A percentile compares a stretch with the other conserved stretches of the same genome.
Evolutionary conservation across 805 yeast species (phyloP).

Genomic region (Debaryomyces maramus): DNA sequence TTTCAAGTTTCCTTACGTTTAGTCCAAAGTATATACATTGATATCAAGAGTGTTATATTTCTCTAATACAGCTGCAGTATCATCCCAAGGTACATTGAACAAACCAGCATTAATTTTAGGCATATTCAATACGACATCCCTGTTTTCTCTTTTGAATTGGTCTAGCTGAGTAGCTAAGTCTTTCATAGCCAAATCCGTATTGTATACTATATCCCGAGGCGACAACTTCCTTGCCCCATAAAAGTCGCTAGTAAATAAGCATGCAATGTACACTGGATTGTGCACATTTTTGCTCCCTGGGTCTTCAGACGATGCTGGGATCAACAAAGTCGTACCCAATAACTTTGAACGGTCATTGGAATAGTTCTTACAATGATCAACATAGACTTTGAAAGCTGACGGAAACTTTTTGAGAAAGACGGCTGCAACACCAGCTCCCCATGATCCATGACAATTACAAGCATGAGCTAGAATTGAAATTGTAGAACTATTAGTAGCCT

Average conservation of each 20-base stretch:
- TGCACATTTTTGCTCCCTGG: conserved; percentile 28
- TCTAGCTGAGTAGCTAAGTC: conserved; percentile 45
- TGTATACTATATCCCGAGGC: conserved; percentile 45
- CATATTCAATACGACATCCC: conserved; percentile 47
- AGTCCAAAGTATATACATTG: conserved; percentile 48
- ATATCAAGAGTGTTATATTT: conserved; percentile 29
- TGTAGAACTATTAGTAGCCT: conserved; percentile 21
- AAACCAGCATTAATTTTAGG: conserved; percentile 83
- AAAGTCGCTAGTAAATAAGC: conserved; percentile 69
- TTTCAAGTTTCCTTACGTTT: conserved; percentile 1
- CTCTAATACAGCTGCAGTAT: conserved; percentile 56
- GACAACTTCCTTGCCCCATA: conserved; percentile 44
- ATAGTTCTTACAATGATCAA: conserved; percentile 37
- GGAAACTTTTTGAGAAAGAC: conserved; percentile 57
- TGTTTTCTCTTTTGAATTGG: conserved; percentile 1
- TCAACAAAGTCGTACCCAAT: conserved; percentile 56
- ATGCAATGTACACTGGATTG: conserved; percentile 47
- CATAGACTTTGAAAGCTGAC: conserved; percentile 51
- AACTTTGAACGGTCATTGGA: conserved; percentile 26
- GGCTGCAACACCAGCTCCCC: conserved; percentile 87
- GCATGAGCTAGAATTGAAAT: conserved; percentile 65
- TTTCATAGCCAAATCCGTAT: conserved; percentile 51
- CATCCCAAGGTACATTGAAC: conserved; percentile 76
- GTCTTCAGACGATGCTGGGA: conserved; percentile 34
- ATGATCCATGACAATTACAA: conserved; percentile 72